phyloP scores from a whole-genome alignment of 352 stramenopile genomes.

The Phytophthora melonis region DNA sequence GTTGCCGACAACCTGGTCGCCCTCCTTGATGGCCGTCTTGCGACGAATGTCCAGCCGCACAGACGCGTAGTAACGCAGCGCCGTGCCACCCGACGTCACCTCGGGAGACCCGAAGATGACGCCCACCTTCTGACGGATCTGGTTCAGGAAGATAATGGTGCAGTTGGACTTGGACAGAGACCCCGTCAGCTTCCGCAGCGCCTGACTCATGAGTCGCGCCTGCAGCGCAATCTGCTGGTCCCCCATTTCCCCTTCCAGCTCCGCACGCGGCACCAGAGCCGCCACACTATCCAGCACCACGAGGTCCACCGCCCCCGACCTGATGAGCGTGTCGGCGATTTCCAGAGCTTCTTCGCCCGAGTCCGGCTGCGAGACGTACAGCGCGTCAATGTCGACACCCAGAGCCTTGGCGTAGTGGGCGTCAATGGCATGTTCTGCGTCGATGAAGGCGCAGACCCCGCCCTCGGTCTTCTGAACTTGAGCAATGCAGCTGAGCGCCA shows the following conservation, averaged over 20 bases:
- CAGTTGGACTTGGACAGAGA: conserved; percentile 96
- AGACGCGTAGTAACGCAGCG: conserved; percentile 88
- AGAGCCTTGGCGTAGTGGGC: conserved; percentile 94
- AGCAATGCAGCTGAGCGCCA: conserved; percentile 97
- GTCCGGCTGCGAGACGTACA: conserved; percentile 98
- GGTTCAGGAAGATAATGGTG: conserved; percentile 99
- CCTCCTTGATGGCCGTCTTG: conserved; percentile 93
- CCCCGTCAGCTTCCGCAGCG: conserved; percentile 97
- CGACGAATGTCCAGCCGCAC: conserved; percentile 97
- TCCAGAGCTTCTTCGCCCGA: conserved; percentile 98
- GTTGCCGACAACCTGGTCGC: conserved; percentile 94
- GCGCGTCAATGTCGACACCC: conserved; percentile 95
- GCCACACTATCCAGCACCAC: conserved; percentile 98
- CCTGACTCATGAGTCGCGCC: conserved; percentile 97
- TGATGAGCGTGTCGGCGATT: conserved; percentile 98
- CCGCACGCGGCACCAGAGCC: conserved; percentile 96
- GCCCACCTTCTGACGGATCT: conserved; percentile 97
- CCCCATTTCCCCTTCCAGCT: conserved; percentile 95
- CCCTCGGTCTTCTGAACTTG: conserved; percentile 94
- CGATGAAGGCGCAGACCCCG: conserved; percentile 97
- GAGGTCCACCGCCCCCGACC: conserved; percentile 96
- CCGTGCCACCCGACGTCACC: conserved; percentile 94
- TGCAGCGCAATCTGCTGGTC: conserved; percentile 98
- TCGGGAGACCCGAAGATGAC: conserved; percentile 98
- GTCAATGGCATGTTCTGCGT: conserved; percentile 99